Evolutionary conservation across 257 asterid species (phyloP).

Genomic region (Ophiorrhiza pumila): DNA sequence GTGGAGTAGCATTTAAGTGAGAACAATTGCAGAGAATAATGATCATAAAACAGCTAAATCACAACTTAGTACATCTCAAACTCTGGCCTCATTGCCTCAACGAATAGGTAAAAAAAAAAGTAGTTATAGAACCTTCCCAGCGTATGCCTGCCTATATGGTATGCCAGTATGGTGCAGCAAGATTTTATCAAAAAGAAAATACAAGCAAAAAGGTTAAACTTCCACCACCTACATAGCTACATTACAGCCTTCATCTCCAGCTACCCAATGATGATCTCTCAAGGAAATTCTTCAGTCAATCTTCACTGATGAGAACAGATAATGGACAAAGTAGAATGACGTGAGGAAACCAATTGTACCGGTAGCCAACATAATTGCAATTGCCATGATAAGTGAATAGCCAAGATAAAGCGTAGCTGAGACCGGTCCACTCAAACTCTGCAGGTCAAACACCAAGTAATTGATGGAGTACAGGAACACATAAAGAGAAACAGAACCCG

Average conservation of each 20-base stretch:
- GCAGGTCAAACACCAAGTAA: conserved; percentile 76
- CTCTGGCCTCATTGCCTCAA: conserved; percentile 27
- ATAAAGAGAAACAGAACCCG: conserved; percentile 76
- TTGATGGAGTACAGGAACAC: conserved; percentile 78
- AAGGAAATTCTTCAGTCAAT: conserved; percentile 50
- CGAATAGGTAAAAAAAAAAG: conserved; percentile 13
- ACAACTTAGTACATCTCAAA: conserved; percentile 33
- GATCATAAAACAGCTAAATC: conserved; percentile 29
- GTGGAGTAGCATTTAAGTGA: neutral
- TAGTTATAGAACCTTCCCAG: conserved; percentile 14
- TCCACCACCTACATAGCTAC: conserved; percentile 17
- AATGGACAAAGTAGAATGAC: conserved; percentile 77
- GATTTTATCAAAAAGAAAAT: conserved; percentile 12
- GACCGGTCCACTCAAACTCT: conserved; percentile 80
- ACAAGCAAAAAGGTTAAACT: conserved; percentile 12
- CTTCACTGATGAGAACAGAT: conserved; percentile 85
- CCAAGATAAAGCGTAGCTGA: conserved; percentile 77
- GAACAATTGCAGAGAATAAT: conserved; percentile 4
- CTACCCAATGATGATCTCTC: conserved; percentile 6
- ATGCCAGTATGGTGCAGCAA: conserved; percentile 11
- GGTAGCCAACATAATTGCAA: conserved; percentile 73
- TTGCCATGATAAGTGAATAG: conserved; percentile 72
- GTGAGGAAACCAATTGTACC: conserved; percentile 84
- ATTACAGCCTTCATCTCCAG: conserved; percentile 11
- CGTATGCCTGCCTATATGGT: conserved; percentile 11